Conservation (phyloP, 495 filamentous ascomycete genomes). For the Xylaria intraflava region DNA sequence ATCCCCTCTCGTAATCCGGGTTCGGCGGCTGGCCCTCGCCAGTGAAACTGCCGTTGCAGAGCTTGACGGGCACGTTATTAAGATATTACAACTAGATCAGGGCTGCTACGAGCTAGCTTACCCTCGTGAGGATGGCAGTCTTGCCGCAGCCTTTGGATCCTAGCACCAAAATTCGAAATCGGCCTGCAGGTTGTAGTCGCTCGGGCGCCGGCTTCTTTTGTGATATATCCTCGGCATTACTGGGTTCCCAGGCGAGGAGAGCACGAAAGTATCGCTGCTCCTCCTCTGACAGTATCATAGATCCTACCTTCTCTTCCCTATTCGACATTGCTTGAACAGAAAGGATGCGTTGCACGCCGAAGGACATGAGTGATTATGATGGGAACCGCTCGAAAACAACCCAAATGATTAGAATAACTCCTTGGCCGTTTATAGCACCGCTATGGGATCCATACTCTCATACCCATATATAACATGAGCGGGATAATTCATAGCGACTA, state of each 20-base stretch:
- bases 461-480: background rate
- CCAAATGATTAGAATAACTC: background rate
- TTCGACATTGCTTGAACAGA: background rate
- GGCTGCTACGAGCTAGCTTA: constrained; percentile 12
- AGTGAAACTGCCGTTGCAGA: constrained; percentile 24
- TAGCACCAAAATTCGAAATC: constrained; percentile 37
- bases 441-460: background rate
- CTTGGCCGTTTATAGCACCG: background rate
- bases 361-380: background rate
- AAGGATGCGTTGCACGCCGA: background rate
- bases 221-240: constrained; percentile 5
- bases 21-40: constrained; percentile 18
- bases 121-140: constrained; percentile 35
- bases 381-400: background rate
- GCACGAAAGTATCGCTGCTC: constrained; percentile 39
- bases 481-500: background rate
- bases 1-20: constrained; percentile 26
- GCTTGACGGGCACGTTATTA: constrained; percentile 17
- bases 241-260: constrained; percentile 36
- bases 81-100: background rate
- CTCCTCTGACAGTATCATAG: constrained; percentile 33
- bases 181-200: constrained; percentile 22
- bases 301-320: constrained; percentile 11
- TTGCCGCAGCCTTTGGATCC: constrained; percentile 38
- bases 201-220: constrained; percentile 4